These are phyloP conservation scores for Chaetoscypha palmicola DNA, from an alignment of 2,329 filamentous ascomycete species.

Conservation along the genomic window DNA sequence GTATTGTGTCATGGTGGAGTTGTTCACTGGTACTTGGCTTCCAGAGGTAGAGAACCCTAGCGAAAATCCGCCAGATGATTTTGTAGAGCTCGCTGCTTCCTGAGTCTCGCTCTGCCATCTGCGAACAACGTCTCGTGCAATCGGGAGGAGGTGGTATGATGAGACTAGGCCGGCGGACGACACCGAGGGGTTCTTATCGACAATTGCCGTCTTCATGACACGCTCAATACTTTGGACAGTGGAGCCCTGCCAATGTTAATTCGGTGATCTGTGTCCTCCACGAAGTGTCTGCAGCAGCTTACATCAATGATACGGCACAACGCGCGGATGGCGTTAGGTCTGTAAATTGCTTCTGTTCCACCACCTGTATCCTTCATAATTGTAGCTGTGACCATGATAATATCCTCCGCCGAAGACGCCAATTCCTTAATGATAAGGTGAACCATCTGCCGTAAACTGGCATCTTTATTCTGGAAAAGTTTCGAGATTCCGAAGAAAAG, in stretches of 20 bases:
- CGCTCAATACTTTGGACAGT: slow-evolving; percentile 97
- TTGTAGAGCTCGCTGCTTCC: slow-evolving; percentile 84
- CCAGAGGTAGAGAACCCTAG: slow-evolving; percentile 83
- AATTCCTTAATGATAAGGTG: slow-evolving; percentile 98
- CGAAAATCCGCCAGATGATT: slow-evolving; percentile 83
- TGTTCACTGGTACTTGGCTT: slow-evolving; percentile 71
- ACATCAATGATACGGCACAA: slow-evolving; percentile 96
- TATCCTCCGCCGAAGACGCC: slow-evolving; percentile 90
- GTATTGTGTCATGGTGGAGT: slow-evolving; percentile 97
- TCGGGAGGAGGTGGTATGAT: slow-evolving; percentile 93
- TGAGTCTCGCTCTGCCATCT: slow-evolving; percentile 99
- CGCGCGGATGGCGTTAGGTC: slow-evolving; percentile 92
- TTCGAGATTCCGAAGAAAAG: slow-evolving; percentile 99
- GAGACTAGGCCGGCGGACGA: slow-evolving; percentile 94
- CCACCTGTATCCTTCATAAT: slow-evolving; percentile 99
- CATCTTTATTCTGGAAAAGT: slow-evolving; percentile 99
- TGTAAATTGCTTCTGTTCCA: slow-evolving; percentile 86
- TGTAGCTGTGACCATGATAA: slow-evolving; percentile 98
- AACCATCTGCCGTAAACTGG: slow-evolving; percentile 95
- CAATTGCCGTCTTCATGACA: slow-evolving; percentile 97
- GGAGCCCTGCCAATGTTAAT: slow-evolving; percentile 54
- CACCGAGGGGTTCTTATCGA: slow-evolving; percentile 97
- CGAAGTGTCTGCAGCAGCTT: slow-evolving; percentile 32
- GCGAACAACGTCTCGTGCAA: slow-evolving; percentile 88
- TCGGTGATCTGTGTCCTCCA: slow-evolving; percentile 18